phyloP scores from a whole-genome alignment of 2,329 filamentous ascomycete species.

The Talaromyces rugulosus region DNA sequence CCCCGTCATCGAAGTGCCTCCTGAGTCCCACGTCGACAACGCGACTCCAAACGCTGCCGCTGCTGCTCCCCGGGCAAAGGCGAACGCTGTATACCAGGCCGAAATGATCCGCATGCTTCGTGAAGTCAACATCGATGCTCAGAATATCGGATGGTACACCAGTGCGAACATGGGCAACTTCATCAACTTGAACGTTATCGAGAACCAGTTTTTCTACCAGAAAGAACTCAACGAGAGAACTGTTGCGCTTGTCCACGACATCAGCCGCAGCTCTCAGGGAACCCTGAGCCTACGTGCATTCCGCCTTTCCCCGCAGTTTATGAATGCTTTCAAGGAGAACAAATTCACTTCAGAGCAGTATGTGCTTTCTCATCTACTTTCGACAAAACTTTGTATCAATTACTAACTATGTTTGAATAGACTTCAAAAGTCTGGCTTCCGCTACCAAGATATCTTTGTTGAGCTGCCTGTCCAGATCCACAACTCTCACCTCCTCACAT shows the following conservation, averaged over 20 bases:
- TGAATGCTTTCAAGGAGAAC: conserved; percentile 88
- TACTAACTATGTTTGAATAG: conserved; percentile 46
- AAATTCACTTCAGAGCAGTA: conserved; percentile 97
- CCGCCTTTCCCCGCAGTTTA: conserved; percentile 80
- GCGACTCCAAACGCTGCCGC: conserved; percentile 70
- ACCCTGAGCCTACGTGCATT: conserved; percentile 86
- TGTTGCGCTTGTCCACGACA: conserved; percentile 88
- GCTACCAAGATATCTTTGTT: conserved; percentile 88
- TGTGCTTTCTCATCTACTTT: conserved; percentile 26
- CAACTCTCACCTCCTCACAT: conserved; percentile 95
- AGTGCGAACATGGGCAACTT: conserved; percentile 99
- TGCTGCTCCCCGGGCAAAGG: conserved; percentile 86
- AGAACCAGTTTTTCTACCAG: conserved; percentile 98
- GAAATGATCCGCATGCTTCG: conserved; percentile 97
- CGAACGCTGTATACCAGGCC: conserved; percentile 80
- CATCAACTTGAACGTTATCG: conserved; percentile 87
- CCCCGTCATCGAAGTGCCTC: conserved; percentile 70
- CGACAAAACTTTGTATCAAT: conserved; percentile 15
- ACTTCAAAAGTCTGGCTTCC: conserved; percentile 88
- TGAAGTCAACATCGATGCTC: conserved; percentile 97
- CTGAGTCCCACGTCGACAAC: conserved; percentile 67
- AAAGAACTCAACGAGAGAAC: conserved; percentile 82
- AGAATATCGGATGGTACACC: conserved; percentile 98
- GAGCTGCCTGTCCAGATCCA: conserved; percentile 87
- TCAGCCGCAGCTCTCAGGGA: conserved; percentile 90